Evolutionary conservation across 2,329 filamentous ascomycete species (phyloP), one percentile per base, ranked within the genome.

Genomic region (Dothideomycetes sp.): DNA sequence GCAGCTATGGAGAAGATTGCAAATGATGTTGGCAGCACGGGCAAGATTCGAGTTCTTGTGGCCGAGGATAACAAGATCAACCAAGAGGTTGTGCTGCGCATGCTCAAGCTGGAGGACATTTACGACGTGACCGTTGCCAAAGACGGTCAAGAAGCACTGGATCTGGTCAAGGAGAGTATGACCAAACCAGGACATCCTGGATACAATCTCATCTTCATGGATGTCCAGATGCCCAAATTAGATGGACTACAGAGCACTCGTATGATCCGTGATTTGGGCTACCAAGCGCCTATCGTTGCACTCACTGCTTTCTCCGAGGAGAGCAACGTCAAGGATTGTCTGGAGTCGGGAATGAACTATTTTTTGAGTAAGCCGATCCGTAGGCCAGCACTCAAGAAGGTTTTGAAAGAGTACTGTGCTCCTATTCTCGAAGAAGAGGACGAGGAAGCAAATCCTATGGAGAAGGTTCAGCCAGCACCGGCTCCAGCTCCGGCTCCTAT

Each of bases 171-270:
- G 56, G 77, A 77, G 12, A 82, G 79, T 47, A 91, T 94, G 82
- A 40, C 41, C 2, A 37, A 15, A 4, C 39, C 42, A 19, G 34
- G 36, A 2, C 18, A 37, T 10, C 34, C 15, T 2, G 18, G 38
- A 2, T 94, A 89, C 55, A 85, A 94, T 49, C 69, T 95, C 18
- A 89, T 95, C 46, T 91, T 94, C 55, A 95, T 94, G 88, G 88
- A 95, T 52, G 81, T 94, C 3, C 54, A 84, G 61, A 95, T 95
- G 88, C 88, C 88, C 3, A 93, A 91, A 46, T 72, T 95, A 11
- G 87, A 94, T 53, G 88, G 88, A 2, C 65, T 95, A 17, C 81
- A 94, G 56, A 88, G 82, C 34, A 94, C 88, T 1, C 75, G 81
- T 8, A 66, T 93, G 24, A 94, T 95, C 50, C 77, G 88, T 5